Base-by-base conservation (phyloP, 768 basidiomycete species). In the Baorangia bicolor region DNA sequence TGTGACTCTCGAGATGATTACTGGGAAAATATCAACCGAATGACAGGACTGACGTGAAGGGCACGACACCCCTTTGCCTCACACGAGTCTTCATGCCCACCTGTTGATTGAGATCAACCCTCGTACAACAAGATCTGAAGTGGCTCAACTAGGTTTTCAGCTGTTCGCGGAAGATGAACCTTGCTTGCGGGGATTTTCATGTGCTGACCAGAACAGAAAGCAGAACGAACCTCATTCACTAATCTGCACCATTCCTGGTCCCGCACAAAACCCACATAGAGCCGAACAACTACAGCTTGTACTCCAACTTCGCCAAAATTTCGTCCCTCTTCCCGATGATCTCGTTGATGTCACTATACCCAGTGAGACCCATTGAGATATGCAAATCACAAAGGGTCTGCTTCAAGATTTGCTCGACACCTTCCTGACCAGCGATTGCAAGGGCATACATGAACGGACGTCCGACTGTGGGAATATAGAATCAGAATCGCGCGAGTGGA, bases 361-460 rank as follows among this genome's bases (percentile, higher is more conserved):
- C 90, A 9, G 77, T 68, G 33, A 90, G 73, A 2, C 85, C 86
- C 41, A 92, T 73, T 3, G 82, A 82, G 44, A 78, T 74, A 60
- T 92, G 82, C 21, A 89, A 65, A 60, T 92, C 90, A 11, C 87
- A 83, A 30, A 92, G 71, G 3, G 84, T 82, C 52, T 82, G 80
- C 52, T 74, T 79, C 56, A 94, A 70, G 13, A 92, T 86, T 59
- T 90, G 84, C 62, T 91, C 85, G 12, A 90, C 83, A 3, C 92
- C 92, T 5, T 75, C 78, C 67, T 90, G 82, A 0, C 92, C 90
- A 6, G 75, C 87, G 13, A 87, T 72, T 6, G 86, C 75, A 41
- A 89, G 79, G 7, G 86, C 90, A 56, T 90, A 92, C 59, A 92
- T 75, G 75, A 80, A 85, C 11, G 87, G 86, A n/a, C 90, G 81